Evolutionary conservation across 371 early-diverging fungal species (phyloP).

Genomic region (Saksenaea vasiformis): DNA sequence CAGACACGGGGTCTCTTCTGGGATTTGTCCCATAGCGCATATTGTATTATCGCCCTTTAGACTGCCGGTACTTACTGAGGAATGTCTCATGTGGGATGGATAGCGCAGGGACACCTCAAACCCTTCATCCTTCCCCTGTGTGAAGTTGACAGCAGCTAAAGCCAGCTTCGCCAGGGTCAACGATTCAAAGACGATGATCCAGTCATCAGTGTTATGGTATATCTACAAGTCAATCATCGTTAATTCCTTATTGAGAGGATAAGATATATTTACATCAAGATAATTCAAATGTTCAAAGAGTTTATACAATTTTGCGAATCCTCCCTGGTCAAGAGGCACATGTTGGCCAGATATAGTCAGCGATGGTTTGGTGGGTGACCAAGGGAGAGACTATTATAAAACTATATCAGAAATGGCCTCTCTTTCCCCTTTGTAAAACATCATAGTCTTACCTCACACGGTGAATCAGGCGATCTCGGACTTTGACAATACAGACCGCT

Average conservation of each 20-base stretch:
- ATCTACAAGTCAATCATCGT: slow-evolving; percentile 26
- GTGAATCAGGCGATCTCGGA: neutral
- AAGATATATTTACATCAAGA: neutral
- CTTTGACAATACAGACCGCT: neutral
- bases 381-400: neutral
- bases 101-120: neutral
- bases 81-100: neutral
- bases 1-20: neutral
- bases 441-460: neutral
- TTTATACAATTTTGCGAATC: neutral
- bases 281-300: neutral
- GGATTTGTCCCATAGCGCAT: neutral
- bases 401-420: neutral
- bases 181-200: slow-evolving; percentile 62
- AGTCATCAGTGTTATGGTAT: slow-evolving; percentile 58
- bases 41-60: neutral
- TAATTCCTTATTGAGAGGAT: neutral
- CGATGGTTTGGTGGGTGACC: neutral
- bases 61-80: too few species aligned
- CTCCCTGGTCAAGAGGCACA: neutral
- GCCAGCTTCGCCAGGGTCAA: slow-evolving; percentile 52
- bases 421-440: neutral
- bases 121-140: neutral
- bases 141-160: slow-evolving; percentile 26
- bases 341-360: neutral